Evolutionary conservation across 495 filamentous ascomycete genomes (phyloP).

Genomic region (Penicillium samsonianum): DNA sequence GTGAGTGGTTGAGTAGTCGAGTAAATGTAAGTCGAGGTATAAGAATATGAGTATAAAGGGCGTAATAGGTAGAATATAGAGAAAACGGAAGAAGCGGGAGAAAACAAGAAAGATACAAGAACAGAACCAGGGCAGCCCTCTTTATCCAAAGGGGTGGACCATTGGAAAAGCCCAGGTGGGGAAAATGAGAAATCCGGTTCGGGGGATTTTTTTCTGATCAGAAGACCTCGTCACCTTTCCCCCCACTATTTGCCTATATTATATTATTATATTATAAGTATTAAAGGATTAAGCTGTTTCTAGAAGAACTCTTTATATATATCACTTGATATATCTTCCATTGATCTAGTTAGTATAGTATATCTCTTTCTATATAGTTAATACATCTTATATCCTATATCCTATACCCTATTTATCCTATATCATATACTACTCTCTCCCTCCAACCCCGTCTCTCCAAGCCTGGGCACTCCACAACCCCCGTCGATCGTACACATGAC

Average conservation of each 20-base stretch:
- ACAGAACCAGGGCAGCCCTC: constrained; percentile 10
- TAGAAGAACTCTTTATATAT: not conserved
- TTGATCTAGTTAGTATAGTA: too few species aligned
- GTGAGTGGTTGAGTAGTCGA: not conserved
- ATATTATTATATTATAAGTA: too few species aligned
- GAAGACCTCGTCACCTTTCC: constrained; percentile 44
- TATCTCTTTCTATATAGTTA: too few species aligned
- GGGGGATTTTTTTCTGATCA: constrained; percentile 41
- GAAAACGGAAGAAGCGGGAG: constrained; percentile 5
- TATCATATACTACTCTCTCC: constrained; percentile 4
- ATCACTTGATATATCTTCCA: too few species aligned
- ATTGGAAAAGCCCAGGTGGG: constrained; percentile 8
- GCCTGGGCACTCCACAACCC: constrained; percentile 17
- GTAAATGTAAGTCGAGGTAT: not conserved
- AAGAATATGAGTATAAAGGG: not conserved
- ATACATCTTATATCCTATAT: constrained; percentile 1
- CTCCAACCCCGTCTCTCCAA: not conserved
- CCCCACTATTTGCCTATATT: constrained; percentile 18
- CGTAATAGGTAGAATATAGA: too few species aligned
- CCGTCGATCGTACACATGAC: constrained; percentile 49
- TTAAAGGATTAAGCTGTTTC: too few species aligned
- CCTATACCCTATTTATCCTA: not conserved
- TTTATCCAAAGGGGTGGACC: constrained; percentile 19
- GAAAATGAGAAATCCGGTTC: constrained; percentile 31
- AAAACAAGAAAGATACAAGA: constrained; percentile 6